Evolutionary conservation across 1,139 yeast species (phyloP).

Genomic region (Pneumocystis canis): DNA sequence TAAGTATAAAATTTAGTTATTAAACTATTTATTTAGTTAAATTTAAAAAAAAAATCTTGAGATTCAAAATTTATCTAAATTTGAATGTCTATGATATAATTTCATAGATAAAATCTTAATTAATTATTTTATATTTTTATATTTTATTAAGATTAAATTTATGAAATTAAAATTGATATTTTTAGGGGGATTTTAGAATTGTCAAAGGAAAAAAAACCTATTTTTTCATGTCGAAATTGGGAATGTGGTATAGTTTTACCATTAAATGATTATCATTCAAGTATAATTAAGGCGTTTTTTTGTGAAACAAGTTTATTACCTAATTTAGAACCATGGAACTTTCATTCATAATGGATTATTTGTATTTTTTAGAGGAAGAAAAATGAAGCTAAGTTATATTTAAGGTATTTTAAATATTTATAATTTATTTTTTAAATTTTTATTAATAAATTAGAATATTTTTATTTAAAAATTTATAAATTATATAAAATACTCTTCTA

Average conservation of each 20-base stretch:
- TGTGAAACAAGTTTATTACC: background rate
- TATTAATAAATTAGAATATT: too few relatives aligned
- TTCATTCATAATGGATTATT: background rate
- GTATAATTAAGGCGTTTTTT: background rate
- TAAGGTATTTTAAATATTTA: background rate
- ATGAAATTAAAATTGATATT: background rate
- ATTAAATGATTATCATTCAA: background rate
- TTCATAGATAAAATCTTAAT: background rate
- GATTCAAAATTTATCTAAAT: background rate
- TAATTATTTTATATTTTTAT: background rate
- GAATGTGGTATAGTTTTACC: conserved; percentile 16
- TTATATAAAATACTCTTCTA: too few relatives aligned
- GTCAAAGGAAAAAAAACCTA: conserved; percentile 7
- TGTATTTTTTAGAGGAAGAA: background rate
- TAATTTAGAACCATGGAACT: background rate
- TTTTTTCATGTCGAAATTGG: conserved; percentile 15
- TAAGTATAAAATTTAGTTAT: background rate
- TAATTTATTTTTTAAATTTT: background rate
- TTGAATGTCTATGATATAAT: background rate
- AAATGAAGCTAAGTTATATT: background rate
- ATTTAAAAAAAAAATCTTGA: too few relatives aligned
- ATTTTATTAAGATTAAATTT: background rate
- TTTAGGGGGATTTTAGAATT: conserved; percentile 15
- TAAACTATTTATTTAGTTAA: background rate
- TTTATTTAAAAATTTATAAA: too few relatives aligned